A percentile compares a stretch with the other conserved stretches of the same genome.
These are phyloP conservation scores for Ophioceras dolichostomum DNA, from an alignment of 2,329 filamentous ascomycete genomes.

Conservation along the genomic window DNA sequence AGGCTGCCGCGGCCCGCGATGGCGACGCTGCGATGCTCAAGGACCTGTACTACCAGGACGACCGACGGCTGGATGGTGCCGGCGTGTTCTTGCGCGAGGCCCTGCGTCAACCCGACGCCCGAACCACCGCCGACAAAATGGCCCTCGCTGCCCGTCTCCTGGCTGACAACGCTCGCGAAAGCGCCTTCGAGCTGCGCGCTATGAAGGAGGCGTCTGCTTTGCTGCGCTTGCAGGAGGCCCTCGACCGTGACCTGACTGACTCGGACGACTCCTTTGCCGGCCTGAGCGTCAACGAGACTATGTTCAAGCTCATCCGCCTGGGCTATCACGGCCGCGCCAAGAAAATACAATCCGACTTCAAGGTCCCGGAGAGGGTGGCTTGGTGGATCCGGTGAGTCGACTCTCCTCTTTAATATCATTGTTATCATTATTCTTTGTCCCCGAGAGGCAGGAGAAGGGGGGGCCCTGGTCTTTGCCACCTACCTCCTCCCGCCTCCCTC, in stretches of 20 bases:
- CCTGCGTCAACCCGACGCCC: conserved; percentile 56
- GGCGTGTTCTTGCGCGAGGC: conserved; percentile 81
- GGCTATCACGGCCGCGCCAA: conserved; percentile 76
- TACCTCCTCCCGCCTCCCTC: neutral
- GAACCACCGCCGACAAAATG: conserved; percentile 71
- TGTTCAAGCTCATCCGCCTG: conserved; percentile 74
- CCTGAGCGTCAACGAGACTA: conserved; percentile 78
- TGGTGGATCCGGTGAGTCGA: conserved; percentile 63
- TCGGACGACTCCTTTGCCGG: conserved; percentile 75
- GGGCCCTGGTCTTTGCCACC: too few relatives aligned
- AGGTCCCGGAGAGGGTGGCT: conserved; percentile 77
- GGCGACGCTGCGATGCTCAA: conserved; percentile 74
- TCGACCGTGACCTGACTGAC: conserved; percentile 72
- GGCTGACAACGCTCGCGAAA: conserved; percentile 65
- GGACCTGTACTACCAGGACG: conserved; percentile 95
- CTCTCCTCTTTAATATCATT: too few relatives aligned
- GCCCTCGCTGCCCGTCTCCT: conserved; percentile 76
- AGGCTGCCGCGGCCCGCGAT: conserved; percentile 61
- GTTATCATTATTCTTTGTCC: too few relatives aligned
- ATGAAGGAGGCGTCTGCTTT: conserved; percentile 72
- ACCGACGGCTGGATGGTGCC: conserved; percentile 77
- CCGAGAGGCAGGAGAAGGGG: too few relatives aligned
- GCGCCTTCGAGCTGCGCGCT: conserved; percentile 57
- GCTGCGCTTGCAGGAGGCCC: conserved; percentile 71
- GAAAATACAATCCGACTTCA: conserved; percentile 86